Evolutionary conservation across 345 rosid genomes (phyloP).

Genomic region (Citropsis articulata): DNA sequence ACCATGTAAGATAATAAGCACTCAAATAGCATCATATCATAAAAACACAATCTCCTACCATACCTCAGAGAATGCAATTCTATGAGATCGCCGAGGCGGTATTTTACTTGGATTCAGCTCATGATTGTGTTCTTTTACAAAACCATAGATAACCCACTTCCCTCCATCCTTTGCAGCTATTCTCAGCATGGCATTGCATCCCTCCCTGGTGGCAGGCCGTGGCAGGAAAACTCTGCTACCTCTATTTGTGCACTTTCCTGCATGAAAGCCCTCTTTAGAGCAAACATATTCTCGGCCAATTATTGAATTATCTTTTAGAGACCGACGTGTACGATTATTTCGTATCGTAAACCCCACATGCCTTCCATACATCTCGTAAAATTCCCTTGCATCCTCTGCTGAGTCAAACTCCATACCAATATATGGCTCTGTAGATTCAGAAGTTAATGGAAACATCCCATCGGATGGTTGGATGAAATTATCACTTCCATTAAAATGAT

Average conservation of each 20-base stretch:
- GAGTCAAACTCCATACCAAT: slow-evolving; percentile 38
- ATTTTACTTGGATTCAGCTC: slow-evolving; percentile 34
- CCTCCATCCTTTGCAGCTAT: slow-evolving; percentile 37
- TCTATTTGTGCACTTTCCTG: slow-evolving; percentile 19
- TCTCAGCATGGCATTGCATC: slow-evolving; percentile 44
- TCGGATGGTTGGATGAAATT: slow-evolving; percentile 16
- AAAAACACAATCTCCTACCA: background rate
- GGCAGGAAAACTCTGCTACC: slow-evolving; percentile 20
- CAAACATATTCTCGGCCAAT: slow-evolving; percentile 45
- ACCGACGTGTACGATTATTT: slow-evolving; percentile 37
- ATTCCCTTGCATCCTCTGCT: slow-evolving; percentile 45
- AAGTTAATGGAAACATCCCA: slow-evolving; percentile 16
- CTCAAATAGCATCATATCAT: background rate
- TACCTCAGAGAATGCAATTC: slow-evolving; percentile 41
- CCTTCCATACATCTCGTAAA: slow-evolving; percentile 42
- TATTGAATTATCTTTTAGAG: slow-evolving; percentile 42
- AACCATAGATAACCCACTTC: slow-evolving; percentile 43
- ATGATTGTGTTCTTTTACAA: slow-evolving; percentile 40
- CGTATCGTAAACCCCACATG: slow-evolving; percentile 37
- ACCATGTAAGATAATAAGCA: background rate
- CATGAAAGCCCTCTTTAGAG: slow-evolving; percentile 39
- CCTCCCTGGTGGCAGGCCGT: slow-evolving; percentile 33
- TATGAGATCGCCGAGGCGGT: slow-evolving; percentile 35
- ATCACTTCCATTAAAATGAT: slow-evolving; percentile 28
- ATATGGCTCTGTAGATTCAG: slow-evolving; percentile 24